Conservation (phyloP, 148 eudicot genomes). For the Vaccinium darrowii region DNA sequence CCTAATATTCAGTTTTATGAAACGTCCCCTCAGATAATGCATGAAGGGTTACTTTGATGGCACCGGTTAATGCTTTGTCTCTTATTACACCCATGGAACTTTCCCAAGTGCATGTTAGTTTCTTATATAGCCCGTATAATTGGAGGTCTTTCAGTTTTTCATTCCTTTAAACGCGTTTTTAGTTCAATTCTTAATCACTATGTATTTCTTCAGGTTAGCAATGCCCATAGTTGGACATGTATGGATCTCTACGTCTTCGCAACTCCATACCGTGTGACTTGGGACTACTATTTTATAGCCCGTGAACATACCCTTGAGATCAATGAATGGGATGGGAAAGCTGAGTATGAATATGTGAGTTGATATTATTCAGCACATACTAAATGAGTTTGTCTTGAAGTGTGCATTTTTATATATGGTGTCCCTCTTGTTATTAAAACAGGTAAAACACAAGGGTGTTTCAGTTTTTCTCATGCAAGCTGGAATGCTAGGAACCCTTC, state of each 20-base stretch:
- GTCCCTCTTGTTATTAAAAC: conserved; percentile 10
- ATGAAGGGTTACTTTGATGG: not conserved
- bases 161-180: not conserved
- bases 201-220: conserved; percentile 42
- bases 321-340: conserved; percentile 74
- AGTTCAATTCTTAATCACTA: not conserved
- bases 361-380: not conserved
- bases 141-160: not conserved
- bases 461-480: conserved; percentile 90
- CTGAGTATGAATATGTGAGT: conserved; percentile 84
- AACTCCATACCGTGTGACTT: conserved; percentile 87
- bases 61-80: not conserved
- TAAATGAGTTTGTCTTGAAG: not conserved
- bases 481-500: conserved; percentile 81
- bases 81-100: not conserved
- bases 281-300: conserved; percentile 75
- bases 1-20: not conserved
- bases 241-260: conserved; percentile 88
- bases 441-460: conserved; percentile 76
- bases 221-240: conserved; percentile 86
- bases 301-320: conserved; percentile 78
- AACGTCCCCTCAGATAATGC: not conserved
- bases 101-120: not conserved
- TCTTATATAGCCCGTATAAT: not conserved
- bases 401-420: conserved; percentile 1